Conservation (phyloP, 2,329 filamentous ascomycete species). For the Monosporascus sp. region DNA sequence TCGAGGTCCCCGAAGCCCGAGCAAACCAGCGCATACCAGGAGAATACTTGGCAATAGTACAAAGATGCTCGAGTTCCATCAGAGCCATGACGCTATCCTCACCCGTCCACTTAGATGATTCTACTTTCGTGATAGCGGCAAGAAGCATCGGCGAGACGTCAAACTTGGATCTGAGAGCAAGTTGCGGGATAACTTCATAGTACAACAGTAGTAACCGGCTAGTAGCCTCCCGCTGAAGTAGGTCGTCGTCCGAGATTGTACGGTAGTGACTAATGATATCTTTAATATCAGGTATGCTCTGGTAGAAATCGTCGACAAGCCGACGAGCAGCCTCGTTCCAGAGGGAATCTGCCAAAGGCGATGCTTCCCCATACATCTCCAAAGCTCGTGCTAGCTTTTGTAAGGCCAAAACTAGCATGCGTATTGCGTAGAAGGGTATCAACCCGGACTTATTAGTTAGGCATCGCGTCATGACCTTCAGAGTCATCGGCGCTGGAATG, state of each 20-base stretch:
- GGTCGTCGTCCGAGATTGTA: conserved; percentile 59
- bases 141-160: conserved; percentile 77
- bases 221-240: conserved; percentile 72
- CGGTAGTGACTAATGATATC: conserved; percentile 73
- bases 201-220: conserved; percentile 77
- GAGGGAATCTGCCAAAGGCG: conserved; percentile 37
- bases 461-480: conserved; percentile 74
- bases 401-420: conserved; percentile 72
- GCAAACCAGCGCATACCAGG: conserved; percentile 88
- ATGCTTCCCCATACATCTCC: conserved; percentile 50
- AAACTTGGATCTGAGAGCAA: conserved; percentile 78
- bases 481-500: conserved; percentile 73
- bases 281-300: conserved; percentile 75
- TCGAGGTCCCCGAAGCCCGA: conserved; percentile 57
- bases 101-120: conserved; percentile 45
- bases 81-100: conserved; percentile 50
- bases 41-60: conserved; percentile 74
- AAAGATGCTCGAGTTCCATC: conserved; percentile 74
- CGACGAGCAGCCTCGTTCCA: conserved; percentile 68
- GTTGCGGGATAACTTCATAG: conserved; percentile 73
- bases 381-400: conserved; percentile 67
- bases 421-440: conserved; percentile 76
- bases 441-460: conserved; percentile 72
- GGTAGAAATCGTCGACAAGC: conserved; percentile 68
- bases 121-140: conserved; percentile 58